Percentiles rank a stretch among this genome's conserved stretches.
phyloP scores from a whole-genome alignment of 495 filamentous ascomycete species.

The Durotheca rogersii region DNA sequence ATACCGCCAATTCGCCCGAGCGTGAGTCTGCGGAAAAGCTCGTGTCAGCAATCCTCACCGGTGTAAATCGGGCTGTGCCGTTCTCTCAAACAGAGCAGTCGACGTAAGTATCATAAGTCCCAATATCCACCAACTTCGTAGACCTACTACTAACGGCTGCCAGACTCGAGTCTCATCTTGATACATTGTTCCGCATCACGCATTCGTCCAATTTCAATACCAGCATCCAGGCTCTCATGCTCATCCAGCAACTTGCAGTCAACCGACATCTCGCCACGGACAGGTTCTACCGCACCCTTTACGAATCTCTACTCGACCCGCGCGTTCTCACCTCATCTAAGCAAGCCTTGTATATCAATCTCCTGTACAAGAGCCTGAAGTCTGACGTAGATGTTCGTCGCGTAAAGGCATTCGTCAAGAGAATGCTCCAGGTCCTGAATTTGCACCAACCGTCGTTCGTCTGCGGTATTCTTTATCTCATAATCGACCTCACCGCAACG shows the following conservation, averaged over 20 bases:
- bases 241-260: slow-evolving; percentile 87
- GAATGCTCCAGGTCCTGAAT: slow-evolving; percentile 79
- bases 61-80: slow-evolving; percentile 92
- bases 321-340: slow-evolving; percentile 87
- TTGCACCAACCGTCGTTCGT: slow-evolving; percentile 92
- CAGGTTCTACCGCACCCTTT: slow-evolving; percentile 90
- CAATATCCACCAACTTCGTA: not conserved
- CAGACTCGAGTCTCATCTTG: slow-evolving; percentile 79
- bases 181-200: slow-evolving; percentile 90
- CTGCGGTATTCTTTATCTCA: slow-evolving; percentile 82
- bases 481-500: slow-evolving; percentile 73
- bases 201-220: slow-evolving; percentile 99
- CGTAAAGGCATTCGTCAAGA: slow-evolving; percentile 92
- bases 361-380: slow-evolving; percentile 84
- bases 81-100: slow-evolving; percentile 80
- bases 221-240: slow-evolving; percentile 89
- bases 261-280: slow-evolving; percentile 76
- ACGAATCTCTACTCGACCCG: slow-evolving; percentile 90
- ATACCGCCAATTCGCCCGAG: slow-evolving; percentile 12
- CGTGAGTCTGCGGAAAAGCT: slow-evolving; percentile 80
- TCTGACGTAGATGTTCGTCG: slow-evolving; percentile 81
- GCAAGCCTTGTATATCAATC: slow-evolving; percentile 90
- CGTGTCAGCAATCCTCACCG: slow-evolving; percentile 83
- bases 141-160: slow-evolving; percentile 31
- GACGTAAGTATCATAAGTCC: slow-evolving; percentile 55